Base-by-base conservation (phyloP, 306 rosid genomes). In the Quercus dentata region DNA sequence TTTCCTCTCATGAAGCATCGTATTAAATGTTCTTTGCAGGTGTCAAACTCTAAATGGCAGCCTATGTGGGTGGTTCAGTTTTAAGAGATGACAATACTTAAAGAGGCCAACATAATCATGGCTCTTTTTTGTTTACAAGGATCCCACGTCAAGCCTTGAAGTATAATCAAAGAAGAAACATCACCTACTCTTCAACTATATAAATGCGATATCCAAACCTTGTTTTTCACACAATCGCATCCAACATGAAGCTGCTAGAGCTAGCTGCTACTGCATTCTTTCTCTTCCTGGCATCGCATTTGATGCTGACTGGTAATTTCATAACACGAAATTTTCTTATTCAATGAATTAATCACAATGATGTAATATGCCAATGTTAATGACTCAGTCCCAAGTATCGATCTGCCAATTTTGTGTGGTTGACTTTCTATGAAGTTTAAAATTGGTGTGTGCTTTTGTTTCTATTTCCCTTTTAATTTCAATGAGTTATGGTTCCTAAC, bases 111-210 rank as follows among this genome's bases (percentile, higher is more conserved):
- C 46, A 41, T 7, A 41, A 41, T 41, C 46, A 41, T 38, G 44
- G 6, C 61, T 61, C 71, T 84, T 79, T 69, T 87, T 86, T 88
- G 78, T 76, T 64, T 84, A 69, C 56, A 5, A 88, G 83, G 93
- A 80, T 76, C 52, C 81, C 86, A 77, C 83, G 71, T 70, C 85
- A 75, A 85, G 76, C 27, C 97, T 87, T 90, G 38, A 82, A 88
- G 90, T 90, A 51, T 85, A 92, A 88, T 87, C 74, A 35, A 90
- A 92, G 88, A 83, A 77, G 28, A 72, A 41, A n/a, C 67, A 76
- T 78, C 19, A 13, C 14, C 20, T 63, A 71, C 59, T 58, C 64
- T 56, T 79, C 51, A 49, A 13, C 59, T 18, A 79, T 64, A 76
- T 8, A 74, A 20, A 69, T 56, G 64, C 74, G 57, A 81, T 75